Evolutionary conservation across 805 yeast species (phyloP).

Genomic region (Teunomyces kruisii): DNA sequence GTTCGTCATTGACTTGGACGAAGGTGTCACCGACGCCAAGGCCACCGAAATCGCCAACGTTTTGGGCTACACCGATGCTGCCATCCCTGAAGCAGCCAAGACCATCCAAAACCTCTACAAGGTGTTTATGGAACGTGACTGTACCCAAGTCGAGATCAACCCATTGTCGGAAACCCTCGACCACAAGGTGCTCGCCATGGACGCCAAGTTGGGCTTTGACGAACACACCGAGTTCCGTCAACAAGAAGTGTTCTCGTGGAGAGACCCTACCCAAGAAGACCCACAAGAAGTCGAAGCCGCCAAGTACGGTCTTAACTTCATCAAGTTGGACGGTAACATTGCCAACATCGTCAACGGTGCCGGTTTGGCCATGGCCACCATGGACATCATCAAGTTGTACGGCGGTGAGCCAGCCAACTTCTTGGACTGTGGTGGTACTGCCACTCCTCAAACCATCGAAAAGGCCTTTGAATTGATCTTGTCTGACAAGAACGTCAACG

Average conservation of each 20-base stretch:
- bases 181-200: slow-evolving; percentile 94
- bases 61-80: slow-evolving; percentile 77
- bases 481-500: slow-evolving; percentile 84
- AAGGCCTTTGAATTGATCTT: slow-evolving; percentile 93
- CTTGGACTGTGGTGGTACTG: slow-evolving; percentile 99
- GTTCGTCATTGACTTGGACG: slow-evolving; percentile 67
- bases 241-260: slow-evolving; percentile 91
- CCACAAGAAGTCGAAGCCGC: slow-evolving; percentile 95
- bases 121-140: slow-evolving; percentile 87
- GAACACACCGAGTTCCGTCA: slow-evolving; percentile 96
- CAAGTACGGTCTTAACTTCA: slow-evolving; percentile 87
- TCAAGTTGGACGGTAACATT: slow-evolving; percentile 96
- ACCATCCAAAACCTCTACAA: slow-evolving; percentile 83
- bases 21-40: slow-evolving; percentile 75
- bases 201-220: slow-evolving; percentile 97
- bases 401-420: slow-evolving; percentile 99
- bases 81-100: slow-evolving; percentile 83
- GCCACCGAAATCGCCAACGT: slow-evolving; percentile 76
- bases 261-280: slow-evolving; percentile 97
- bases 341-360: slow-evolving; percentile 99
- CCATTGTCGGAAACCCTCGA: slow-evolving; percentile 93
- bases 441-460: slow-evolving; percentile 97
- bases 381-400: slow-evolving; percentile 97
- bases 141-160: slow-evolving; percentile 98
- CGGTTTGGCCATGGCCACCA: slow-evolving; percentile 99